A percentile compares a stretch with the other conserved stretches of the same genome.
Evolutionary conservation across 2,329 filamentous ascomycete species (phyloP).

Genomic region (Dothideomycetes sp.): DNA sequence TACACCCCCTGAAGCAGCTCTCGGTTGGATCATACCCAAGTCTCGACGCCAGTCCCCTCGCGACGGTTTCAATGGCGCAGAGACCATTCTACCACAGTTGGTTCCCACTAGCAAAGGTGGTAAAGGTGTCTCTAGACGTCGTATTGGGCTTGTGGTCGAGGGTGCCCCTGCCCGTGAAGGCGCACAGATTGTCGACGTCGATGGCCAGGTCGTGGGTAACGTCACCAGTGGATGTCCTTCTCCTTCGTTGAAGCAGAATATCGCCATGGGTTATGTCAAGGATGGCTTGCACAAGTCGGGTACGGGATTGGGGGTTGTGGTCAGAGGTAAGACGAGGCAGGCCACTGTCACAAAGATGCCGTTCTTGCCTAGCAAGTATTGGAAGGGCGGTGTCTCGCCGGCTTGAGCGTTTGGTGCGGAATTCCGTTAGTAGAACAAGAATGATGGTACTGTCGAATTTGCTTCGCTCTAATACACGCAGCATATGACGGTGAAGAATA

Average conservation of each 20-base stretch:
- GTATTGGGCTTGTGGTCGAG: constrained; percentile 73
- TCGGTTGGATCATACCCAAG: constrained; percentile 78
- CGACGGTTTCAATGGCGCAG: constrained; percentile 77
- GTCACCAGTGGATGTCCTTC: constrained; percentile 88
- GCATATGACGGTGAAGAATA: no score
- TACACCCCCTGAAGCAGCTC: constrained; percentile 56
- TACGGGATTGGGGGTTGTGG: constrained; percentile 68
- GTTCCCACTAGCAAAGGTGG: constrained; percentile 65
- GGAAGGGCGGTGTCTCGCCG: constrained; percentile 32
- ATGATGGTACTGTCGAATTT: no score
- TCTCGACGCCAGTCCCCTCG: constrained; percentile 46
- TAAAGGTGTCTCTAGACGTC: constrained; percentile 57
- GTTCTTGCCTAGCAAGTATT: constrained; percentile 74
- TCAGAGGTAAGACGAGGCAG: constrained; percentile 66
- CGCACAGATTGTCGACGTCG: constrained; percentile 61
- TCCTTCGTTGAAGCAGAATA: constrained; percentile 78
- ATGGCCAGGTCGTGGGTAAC: constrained; percentile 60
- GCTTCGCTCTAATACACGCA: no score
- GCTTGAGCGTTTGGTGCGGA: constrained; percentile 2
- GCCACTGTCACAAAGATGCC: constrained; percentile 81
- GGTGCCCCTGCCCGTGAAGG: constrained; percentile 87
- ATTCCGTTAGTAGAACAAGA: not conserved
- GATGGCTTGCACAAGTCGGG: constrained; percentile 75
- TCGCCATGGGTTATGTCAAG: constrained; percentile 89
- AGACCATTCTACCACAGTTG: constrained; percentile 67